A percentile compares a stretch with the other conserved stretches of the same genome.
Evolutionary conservation across 441 rosid species (phyloP).

Genomic region (Adansonia gregorii): DNA sequence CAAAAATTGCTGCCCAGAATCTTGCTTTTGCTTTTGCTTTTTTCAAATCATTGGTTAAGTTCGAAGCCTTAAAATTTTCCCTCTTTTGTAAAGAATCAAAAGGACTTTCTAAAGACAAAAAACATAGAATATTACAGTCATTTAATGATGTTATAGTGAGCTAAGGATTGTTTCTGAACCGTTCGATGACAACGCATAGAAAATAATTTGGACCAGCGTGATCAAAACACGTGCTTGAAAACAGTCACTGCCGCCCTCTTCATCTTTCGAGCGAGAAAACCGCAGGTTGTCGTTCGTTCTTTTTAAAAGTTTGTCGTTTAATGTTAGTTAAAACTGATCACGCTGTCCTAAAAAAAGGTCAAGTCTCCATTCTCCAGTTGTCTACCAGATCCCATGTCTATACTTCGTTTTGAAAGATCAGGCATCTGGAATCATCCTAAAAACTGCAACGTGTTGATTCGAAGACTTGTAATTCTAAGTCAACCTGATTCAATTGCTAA

Average conservation of each 20-base stretch:
- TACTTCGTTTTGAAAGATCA: no score
- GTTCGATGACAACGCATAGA: neutral
- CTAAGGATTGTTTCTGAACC: neutral
- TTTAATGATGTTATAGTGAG: neutral
- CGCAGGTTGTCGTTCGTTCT: neutral
- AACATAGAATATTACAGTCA: neutral
- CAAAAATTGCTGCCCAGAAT: neutral
- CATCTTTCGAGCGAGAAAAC: neutral
- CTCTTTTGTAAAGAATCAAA: neutral
- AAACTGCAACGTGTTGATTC: no score
- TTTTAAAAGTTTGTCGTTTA: neutral
- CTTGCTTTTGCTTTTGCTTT: neutral
- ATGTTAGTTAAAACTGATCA: no score
- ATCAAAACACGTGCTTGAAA: neutral
- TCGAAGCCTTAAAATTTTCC: neutral
- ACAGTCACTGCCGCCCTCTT: neutral
- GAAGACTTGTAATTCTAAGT: no score
- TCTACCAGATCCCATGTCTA: no score
- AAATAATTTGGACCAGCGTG: neutral
- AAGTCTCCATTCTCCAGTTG: no score
- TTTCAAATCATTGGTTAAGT: neutral
- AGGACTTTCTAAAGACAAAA: neutral
- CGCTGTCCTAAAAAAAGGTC: no score
- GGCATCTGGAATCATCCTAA: no score
- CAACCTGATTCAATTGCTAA: no score